Evolutionary conservation across 2,329 filamentous ascomycete species (phyloP).

Genomic region (Ascochyta viciae-villosae): DNA sequence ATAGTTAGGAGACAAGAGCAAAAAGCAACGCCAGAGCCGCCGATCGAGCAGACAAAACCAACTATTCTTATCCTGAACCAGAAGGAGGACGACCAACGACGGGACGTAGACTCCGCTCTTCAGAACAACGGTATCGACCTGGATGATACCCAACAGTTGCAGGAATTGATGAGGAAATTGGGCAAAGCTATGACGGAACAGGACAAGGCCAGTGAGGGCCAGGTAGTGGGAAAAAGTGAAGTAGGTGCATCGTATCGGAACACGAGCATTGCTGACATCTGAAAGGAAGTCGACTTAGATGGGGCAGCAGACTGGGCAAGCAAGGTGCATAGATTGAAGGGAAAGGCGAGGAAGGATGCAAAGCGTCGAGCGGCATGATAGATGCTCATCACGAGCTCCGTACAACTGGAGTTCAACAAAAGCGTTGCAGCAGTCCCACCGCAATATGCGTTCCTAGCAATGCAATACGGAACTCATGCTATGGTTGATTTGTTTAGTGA

Average conservation of each 20-base stretch:
- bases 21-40: neutral
- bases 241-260: neutral
- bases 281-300: neutral
- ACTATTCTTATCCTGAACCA: neutral
- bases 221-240: neutral
- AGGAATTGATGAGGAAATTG: constrained; percentile 1
- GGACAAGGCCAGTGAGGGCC: neutral
- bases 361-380: neutral
- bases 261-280: neutral
- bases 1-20: neutral
- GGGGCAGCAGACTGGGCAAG: neutral
- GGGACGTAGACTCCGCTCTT: constrained; percentile 3
- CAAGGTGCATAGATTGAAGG: constrained; percentile 6
- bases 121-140: neutral
- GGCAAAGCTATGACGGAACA: neutral
- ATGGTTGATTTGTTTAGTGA: neutral
- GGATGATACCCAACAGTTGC: constrained; percentile 1
- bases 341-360: constrained; percentile 8
- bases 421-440: neutral
- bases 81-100: neutral
- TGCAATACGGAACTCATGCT: neutral
- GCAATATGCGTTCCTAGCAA: neutral
- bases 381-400: neutral
- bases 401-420: neutral
- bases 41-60: neutral